A percentile compares a stretch with the other conserved stretches of the same genome.
Evolutionary conservation across 768 basidiomycete genomes (phyloP).

Genomic region (Rhodocollybia butyracea): DNA sequence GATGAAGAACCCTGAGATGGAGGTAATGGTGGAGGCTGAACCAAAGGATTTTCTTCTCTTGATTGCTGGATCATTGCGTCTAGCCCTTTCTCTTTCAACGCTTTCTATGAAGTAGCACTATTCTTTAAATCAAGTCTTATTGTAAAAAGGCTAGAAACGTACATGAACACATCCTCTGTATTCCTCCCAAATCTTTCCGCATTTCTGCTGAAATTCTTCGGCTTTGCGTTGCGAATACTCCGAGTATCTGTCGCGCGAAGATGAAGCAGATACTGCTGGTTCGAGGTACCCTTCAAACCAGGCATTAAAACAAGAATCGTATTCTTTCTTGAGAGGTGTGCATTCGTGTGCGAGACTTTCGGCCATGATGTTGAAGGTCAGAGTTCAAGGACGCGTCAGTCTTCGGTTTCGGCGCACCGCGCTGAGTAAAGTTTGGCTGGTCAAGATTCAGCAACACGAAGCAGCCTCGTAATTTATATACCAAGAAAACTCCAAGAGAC

Average conservation of each 20-base stretch:
- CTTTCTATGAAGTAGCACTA: slow-evolving; percentile 48
- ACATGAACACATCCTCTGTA: slow-evolving; percentile 87
- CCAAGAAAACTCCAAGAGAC: no score
- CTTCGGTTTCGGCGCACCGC: no score
- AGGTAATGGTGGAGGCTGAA: slow-evolving; percentile 51
- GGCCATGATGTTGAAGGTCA: slow-evolving; percentile 72
- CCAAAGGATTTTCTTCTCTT: slow-evolving; percentile 72
- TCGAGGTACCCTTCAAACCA: slow-evolving; percentile 98
- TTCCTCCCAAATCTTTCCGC: slow-evolving; percentile 77
- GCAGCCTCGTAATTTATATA: no score
- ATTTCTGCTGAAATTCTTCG: slow-evolving; percentile 82
- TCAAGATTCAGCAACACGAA: no score
- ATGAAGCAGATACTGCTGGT: slow-evolving; percentile 54
- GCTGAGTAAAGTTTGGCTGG: no score
- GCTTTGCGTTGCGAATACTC: slow-evolving; percentile 76
- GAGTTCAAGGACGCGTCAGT: no score
- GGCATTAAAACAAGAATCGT: slow-evolving; percentile 94
- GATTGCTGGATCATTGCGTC: slow-evolving; percentile 77
- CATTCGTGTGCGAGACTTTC: slow-evolving; percentile 81
- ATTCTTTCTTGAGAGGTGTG: slow-evolving; percentile 84
- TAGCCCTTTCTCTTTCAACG: slow-evolving; percentile 75
- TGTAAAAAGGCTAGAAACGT: slow-evolving; percentile 21
- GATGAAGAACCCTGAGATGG: neutral
- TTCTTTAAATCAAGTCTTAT: neutral
- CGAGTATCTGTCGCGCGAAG: slow-evolving; percentile 42